phyloP scores from a whole-genome alignment of 495 filamentous ascomycete genomes.

The Tuber calosporum region DNA sequence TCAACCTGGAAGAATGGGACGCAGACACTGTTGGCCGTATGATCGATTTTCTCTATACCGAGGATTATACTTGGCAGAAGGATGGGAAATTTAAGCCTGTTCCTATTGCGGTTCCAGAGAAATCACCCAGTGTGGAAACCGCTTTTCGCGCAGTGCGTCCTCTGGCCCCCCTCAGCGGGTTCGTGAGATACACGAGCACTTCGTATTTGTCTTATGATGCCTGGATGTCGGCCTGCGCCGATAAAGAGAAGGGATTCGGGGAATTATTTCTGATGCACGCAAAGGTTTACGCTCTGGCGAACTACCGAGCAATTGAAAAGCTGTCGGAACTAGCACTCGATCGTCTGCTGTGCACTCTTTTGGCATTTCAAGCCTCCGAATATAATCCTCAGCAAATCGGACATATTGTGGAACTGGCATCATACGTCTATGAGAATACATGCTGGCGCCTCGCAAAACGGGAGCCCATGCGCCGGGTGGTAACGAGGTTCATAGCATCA shows the following conservation, averaged over 20 bases:
- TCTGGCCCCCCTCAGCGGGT: not conserved
- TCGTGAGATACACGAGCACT: not conserved
- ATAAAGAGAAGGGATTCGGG: not conserved
- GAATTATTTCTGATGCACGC: slow-evolving; percentile 8
- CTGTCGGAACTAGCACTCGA: slow-evolving; percentile 5
- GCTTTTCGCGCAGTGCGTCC: not conserved
- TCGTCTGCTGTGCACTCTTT: slow-evolving; percentile 10
- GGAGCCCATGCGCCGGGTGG: slow-evolving; percentile 8
- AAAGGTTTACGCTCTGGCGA: slow-evolving; percentile 19
- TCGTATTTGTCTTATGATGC: not conserved
- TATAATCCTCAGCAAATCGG: not conserved
- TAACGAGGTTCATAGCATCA: slow-evolving; percentile 13
- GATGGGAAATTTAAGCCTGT: not conserved
- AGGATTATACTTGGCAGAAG: slow-evolving; percentile 71
- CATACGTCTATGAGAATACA: slow-evolving; percentile 18
- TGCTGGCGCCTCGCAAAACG: not conserved
- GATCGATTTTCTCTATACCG: slow-evolving; percentile 82
- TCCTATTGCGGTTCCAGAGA: not conserved
- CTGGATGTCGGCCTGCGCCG: not conserved
- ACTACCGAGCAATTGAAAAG: not conserved
- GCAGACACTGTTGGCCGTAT: slow-evolving; percentile 74
- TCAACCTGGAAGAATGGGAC: slow-evolving; percentile 63
- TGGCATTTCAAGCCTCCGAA: not conserved
- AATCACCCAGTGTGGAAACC: not conserved
- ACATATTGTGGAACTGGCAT: not conserved